A percentile compares a stretch with the other conserved stretches of the same genome.
Evolutionary conservation across 2,329 filamentous ascomycete genomes (phyloP).

Genomic region (Calonectria honghensis): DNA sequence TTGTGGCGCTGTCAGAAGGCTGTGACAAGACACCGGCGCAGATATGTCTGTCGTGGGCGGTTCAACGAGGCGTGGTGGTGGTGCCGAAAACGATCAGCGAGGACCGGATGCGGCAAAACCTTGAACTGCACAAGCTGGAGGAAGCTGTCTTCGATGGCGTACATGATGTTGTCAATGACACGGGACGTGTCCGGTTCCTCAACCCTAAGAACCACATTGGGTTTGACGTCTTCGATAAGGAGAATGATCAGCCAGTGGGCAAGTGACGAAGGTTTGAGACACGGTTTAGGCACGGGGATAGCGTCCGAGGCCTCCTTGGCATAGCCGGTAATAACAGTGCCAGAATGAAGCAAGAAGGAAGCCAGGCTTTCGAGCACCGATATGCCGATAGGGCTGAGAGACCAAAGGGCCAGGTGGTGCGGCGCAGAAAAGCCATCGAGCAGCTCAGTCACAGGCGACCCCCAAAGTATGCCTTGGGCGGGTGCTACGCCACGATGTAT

Average conservation of each 20-base stretch:
- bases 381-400: constrained; percentile 39
- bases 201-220: constrained; percentile 9
- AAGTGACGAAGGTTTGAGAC: neutral
- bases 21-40: constrained; percentile 18
- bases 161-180: neutral
- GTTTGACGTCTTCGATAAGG: constrained; percentile 8
- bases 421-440: neutral
- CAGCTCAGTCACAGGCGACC: constrained; percentile 27
- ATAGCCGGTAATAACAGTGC: neutral
- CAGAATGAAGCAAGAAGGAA: neutral
- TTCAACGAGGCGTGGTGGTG: neutral
- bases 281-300: neutral
- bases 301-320: constrained; percentile 6
- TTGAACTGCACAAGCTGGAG: constrained; percentile 3
- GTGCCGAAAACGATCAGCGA: constrained; percentile 13
- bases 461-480: constrained; percentile 29
- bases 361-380: constrained; percentile 3
- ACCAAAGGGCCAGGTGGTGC: neutral
- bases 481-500: constrained; percentile 33
- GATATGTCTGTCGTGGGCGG: constrained; percentile 6
- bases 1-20: constrained; percentile 24
- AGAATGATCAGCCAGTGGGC: neutral
- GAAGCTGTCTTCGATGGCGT: neutral
- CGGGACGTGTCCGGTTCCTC: neutral
- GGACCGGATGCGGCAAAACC: constrained; percentile 7